Evolutionary conservation across 2,329 filamentous ascomycete species (phyloP), one percentile per base, ranked within the genome.

Genomic region (Fusarium sp.): DNA sequence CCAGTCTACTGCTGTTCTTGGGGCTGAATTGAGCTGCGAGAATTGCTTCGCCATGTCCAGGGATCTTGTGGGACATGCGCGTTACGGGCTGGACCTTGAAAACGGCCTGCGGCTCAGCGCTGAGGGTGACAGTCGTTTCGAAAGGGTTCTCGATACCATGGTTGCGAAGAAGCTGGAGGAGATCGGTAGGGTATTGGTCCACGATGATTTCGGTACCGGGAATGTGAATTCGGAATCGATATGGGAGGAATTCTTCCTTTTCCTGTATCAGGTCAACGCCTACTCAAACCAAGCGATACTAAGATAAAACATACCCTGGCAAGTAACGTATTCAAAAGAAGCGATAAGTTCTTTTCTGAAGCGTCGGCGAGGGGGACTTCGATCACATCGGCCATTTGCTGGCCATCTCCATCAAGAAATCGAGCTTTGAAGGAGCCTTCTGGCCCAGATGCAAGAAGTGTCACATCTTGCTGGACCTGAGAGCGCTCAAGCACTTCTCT

Each of bases 81-180:
- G 94, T 95, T 41, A 97, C 94, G 13, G 93, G 92, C 73, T 96
- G 94, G 23, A 98, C 96, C 73, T 91, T 90, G 83, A 97, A 98
- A 1, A 98, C 92, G 22, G 95, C 93, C 78, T 99, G 95, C 0
- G 96, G 95, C 74, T 89, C 87, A 43, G 88, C 87, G 37, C 84
- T 85, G 25, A 90, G 82, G 3, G 85, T 83, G 47, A 85, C 77
- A 0, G 81, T 84, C 7, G 80, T 85, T 74, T 88, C 87, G 67
- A 86, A 88, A 0, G 86, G 85, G 68, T 87, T 87, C 40, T 83
- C 82, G 57, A 88, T 82, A 56, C 85, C 85, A 81, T 88, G 84
- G 65, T 79, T 81, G 23, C 81, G 81, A n/a, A 88, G 79, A 17
- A 87, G 81, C 30, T 82, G 80, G 17, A 87, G 81, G 6, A 88